Base-by-base conservation (phyloP, 495 filamentous ascomycete genomes). In the Neohortaea acidophila region DNA sequence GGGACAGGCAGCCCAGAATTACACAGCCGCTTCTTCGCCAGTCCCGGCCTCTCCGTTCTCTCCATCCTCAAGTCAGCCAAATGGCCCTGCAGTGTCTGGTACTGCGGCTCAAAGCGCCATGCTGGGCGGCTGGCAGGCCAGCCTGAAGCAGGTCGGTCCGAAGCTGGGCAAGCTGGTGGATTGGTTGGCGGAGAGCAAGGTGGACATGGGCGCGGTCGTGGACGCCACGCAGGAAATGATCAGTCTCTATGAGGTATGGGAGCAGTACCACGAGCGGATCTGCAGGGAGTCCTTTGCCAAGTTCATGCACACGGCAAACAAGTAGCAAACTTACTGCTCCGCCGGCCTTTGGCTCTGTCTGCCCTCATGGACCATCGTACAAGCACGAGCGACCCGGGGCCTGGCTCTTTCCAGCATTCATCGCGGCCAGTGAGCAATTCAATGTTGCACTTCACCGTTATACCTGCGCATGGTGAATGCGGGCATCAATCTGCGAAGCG, bases 141-240 rank as follows among this genome's bases (percentile, higher is more conserved):
- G 49, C 11, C 33, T 47, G 4, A 48, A 51, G 44, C 38, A 47
- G 36, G 35, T 40, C 2, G 41, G 41, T 7, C 38, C 40, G 30
- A 52, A 52, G 36, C 23, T 91, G 12, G 76, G 81, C 49, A 78
- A 75, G 41, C 70, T 93, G 35, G 67, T 84, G 2, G 67, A 66
- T 27, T 97, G 86, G 81, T 72, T 96, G 36, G 84, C 87, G 3
- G 86, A 94, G 52, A 91, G 84, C 51, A 81, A 79, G 47, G 72
- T 96, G 22, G 87, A 96, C 55, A 82, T 96, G 54, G 81, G 81
- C 58, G 83, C 76, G 15, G 77, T 94, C 52, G 78, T 94, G 30
- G 87, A 96, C 52, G 87, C 80, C 58, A 84, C 81, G 0, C 89
- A 97, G 59, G 91, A 96, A 62, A 69, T 96, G 36, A 84, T 97